Conservation (phyloP, 345 rosid species). For the Hibiscus trionum region DNA sequence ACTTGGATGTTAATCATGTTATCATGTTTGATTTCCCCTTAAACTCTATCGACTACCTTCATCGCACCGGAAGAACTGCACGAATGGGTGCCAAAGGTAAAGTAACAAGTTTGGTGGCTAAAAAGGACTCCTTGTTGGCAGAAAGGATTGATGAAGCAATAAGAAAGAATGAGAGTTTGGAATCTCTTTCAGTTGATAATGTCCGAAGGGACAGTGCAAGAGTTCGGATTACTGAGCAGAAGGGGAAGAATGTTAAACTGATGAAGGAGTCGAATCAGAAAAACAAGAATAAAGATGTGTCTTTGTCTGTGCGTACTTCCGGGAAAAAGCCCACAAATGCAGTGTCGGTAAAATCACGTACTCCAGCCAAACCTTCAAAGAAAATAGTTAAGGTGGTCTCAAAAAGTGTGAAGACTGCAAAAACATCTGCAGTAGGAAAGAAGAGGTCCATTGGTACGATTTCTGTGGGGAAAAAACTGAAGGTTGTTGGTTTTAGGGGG, state of each 20-base stretch:
- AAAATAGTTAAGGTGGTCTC: conserved; percentile 22
- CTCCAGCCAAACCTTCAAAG: conserved; percentile 35
- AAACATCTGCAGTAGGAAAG: conserved; percentile 19
- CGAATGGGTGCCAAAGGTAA: conserved; percentile 99
- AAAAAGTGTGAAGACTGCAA: conserved; percentile 4
- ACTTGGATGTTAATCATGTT: conserved; percentile 85
- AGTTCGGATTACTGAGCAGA: conserved; percentile 52
- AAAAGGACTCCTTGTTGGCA: conserved; percentile 48
- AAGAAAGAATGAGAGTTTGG: conserved; percentile 79
- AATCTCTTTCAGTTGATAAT: conserved; percentile 53
- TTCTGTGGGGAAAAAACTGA: conserved; percentile 39
- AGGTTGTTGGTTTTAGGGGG: conserved; percentile 74
- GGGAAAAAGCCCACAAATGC: conserved; percentile 27
- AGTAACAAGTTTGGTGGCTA: conserved; percentile 77
- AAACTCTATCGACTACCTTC: conserved; percentile 93
- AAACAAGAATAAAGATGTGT: conserved; percentile 26
- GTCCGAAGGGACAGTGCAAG: conserved; percentile 65
- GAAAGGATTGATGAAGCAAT: conserved; percentile 67
- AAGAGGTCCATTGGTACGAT: conserved; percentile 7
- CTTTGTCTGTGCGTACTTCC: conserved; percentile 2
- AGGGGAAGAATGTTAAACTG: conserved; percentile 41
- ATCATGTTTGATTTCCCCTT: conserved; percentile 90
- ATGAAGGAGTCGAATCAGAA: conserved; percentile 38
- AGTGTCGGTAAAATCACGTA: conserved; percentile 31
- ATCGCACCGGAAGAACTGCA: conserved; percentile 94